Conservation (phyloP, 352 stramenopile genomes). For the Pilasporangium apinafurcum region DNA sequence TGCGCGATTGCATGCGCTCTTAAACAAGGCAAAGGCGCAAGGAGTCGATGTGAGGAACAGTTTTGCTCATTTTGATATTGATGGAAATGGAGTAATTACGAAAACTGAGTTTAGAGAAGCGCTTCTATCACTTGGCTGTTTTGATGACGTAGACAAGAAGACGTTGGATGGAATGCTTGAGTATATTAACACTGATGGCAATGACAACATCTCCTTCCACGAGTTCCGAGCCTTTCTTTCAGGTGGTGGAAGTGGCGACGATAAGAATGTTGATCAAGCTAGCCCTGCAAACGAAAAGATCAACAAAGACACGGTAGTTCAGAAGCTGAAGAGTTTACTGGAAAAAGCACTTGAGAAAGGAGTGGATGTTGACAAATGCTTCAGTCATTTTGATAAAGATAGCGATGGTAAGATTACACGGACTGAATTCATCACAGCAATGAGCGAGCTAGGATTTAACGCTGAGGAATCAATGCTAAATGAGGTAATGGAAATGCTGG, state of each 20-base stretch:
- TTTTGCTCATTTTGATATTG: constrained; percentile 67
- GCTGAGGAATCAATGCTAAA: constrained; percentile 19
- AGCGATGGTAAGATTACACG: constrained; percentile 49
- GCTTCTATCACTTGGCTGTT: constrained; percentile 38
- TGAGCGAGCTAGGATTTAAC: constrained; percentile 46
- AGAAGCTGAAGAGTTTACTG: too few species aligned
- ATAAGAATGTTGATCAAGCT: constrained; percentile 14
- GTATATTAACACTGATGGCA: constrained; percentile 40
- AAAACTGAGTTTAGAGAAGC: constrained; percentile 41
- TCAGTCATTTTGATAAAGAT: constrained; percentile 84
- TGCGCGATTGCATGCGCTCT: constrained; percentile 11
- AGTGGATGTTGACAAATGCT: constrained; percentile 50
- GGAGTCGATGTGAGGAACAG: constrained; percentile 37
- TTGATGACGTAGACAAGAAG: constrained; percentile 27
- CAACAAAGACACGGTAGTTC: too few species aligned
- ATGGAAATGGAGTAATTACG: constrained; percentile 53
- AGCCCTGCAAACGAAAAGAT: too few species aligned
- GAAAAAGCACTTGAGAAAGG: constrained; percentile 34
- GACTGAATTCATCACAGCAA: constrained; percentile 47
- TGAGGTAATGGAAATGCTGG: constrained; percentile 40
- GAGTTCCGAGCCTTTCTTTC: constrained; percentile 44
- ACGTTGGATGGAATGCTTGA: constrained; percentile 40
- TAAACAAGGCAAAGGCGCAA: constrained; percentile 28
- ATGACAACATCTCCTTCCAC: constrained; percentile 41
- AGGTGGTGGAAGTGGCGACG: constrained; percentile 16